Conservation (phyloP, 805 yeast species). For the Wickerhamiella siamensis region DNA sequence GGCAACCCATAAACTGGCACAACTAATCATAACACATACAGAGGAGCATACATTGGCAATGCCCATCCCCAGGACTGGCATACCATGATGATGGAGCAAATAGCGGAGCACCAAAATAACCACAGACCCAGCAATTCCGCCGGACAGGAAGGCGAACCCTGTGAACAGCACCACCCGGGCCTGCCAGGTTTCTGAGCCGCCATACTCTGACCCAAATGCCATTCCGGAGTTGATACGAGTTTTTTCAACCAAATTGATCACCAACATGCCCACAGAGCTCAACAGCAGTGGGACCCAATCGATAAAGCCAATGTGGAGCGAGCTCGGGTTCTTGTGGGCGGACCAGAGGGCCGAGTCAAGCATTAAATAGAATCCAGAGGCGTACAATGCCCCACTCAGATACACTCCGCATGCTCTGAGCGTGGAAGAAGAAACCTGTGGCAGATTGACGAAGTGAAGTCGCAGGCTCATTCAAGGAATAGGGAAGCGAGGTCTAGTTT, state of each 20-base stretch:
- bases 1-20: constrained; percentile 80
- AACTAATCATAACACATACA: constrained; percentile 70
- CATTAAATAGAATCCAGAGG: constrained; percentile 80
- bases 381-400: constrained; percentile 37
- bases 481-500: background rate
- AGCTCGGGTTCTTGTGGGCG: constrained; percentile 69
- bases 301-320: constrained; percentile 74
- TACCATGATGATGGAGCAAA: constrained; percentile 56
- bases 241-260: constrained; percentile 59
- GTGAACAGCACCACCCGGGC: constrained; percentile 80
- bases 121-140: constrained; percentile 85
- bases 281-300: constrained; percentile 95
- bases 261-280: constrained; percentile 77
- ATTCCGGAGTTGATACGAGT: constrained; percentile 34
- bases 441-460: constrained; percentile 19
- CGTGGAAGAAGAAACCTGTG: constrained; percentile 55
- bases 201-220: constrained; percentile 25
- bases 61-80: constrained; percentile 93
- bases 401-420: constrained; percentile 65
- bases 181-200: constrained; percentile 63
- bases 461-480: constrained; percentile 11
- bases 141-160: constrained; percentile 86
- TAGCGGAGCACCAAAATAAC: constrained; percentile 79
- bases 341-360: constrained; percentile 82
- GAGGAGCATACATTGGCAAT: constrained; percentile 73